Base-by-base conservation (phyloP, 192 early-diverging fungal species). In the Lobosporangium transversale region DNA sequence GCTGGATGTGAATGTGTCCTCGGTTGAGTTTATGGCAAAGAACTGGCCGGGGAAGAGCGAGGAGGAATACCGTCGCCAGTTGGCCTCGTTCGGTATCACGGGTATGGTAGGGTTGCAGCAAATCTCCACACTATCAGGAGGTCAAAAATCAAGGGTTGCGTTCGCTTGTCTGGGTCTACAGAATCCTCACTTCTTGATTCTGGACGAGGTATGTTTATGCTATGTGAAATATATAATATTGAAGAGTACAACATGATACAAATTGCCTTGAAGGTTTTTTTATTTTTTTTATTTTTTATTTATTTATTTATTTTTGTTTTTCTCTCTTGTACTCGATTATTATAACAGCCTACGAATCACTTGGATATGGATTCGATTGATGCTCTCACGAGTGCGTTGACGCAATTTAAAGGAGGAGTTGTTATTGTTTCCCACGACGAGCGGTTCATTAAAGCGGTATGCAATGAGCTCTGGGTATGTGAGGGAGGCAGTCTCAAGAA, bases 401-500 rank as follows among this genome's bases (percentile, higher is more conserved):
- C 86, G 42, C 88, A 87, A 62, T 99, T 96, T 79, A 87, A 91
- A 60, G 98, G 98, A 65, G 98, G 96, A 37, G 93, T 99, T 15
- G 92, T 96, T 50, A 88, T 99, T 58, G 97, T 99, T 44, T 94
- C 92, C 57, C 98, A 98, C 90, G 97, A 98, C 83, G 96, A 98
- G 80, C 87, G 98, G 31, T 92, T 99, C 68, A 98, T 99, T 53
- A 88, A 87, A 68, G 82, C 86, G 14, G 90, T 94, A n/a, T 91
- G 92, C 81, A 89, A 83, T 18, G 92, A 95, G 64, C 86, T 95
- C 57, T 99, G 98, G 98, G 90, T 98, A 15, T 99, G 98, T 79
- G 89, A 92, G 30, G 85, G 86, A 51, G 89, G 93, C 23, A 91
- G 87, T 75, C 86, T 99, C 57, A 84, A 79, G 53, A 90, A 91